These are phyloP conservation scores for Cercospora brassicicola DNA, from an alignment of 2,329 filamentous ascomycete species.

Conservation along the genomic window DNA sequence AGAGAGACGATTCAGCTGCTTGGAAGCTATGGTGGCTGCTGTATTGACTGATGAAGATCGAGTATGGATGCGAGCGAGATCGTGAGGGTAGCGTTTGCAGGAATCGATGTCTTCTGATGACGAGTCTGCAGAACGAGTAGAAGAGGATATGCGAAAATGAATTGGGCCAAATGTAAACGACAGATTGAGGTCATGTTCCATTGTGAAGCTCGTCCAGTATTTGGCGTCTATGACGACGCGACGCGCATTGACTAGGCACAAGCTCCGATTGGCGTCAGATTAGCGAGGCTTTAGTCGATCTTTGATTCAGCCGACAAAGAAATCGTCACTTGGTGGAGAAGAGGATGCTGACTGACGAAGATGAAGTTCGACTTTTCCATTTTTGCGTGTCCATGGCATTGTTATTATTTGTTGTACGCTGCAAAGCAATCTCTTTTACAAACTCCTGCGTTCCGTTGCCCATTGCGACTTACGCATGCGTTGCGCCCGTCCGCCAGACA, in stretches of 20 bases:
- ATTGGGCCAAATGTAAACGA: slow-evolving; percentile 17
- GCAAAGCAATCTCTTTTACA: slow-evolving; percentile 10
- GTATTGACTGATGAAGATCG: neutral
- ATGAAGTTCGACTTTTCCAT: neutral
- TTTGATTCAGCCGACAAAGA: slow-evolving; percentile 6
- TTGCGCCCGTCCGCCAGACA: slow-evolving; percentile 5
- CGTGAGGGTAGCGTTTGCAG: slow-evolving; percentile 7
- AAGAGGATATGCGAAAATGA: slow-evolving; percentile 16
- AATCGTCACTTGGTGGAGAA: neutral
- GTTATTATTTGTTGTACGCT: slow-evolving; percentile 12
- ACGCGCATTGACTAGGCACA: slow-evolving; percentile 4
- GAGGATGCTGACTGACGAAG: neutral
- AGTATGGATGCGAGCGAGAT: neutral
- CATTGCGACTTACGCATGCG: neutral
- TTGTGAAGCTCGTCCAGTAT: slow-evolving; percentile 7
- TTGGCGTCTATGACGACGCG: slow-evolving; percentile 20
- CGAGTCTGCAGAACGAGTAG: neutral
- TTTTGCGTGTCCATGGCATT: neutral
- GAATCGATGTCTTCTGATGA: neutral
- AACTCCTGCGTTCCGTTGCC: neutral
- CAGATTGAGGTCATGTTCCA: slow-evolving; percentile 19
- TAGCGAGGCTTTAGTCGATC: slow-evolving; percentile 6
- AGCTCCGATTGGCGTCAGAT: slow-evolving; percentile 5
- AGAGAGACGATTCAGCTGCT: slow-evolving; percentile 27
- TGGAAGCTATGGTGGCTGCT: slow-evolving; percentile 37